These are phyloP conservation scores for Leishmania mexicana DNA, from an alignment of 208 protist species.

Conservation along the genomic window DNA sequence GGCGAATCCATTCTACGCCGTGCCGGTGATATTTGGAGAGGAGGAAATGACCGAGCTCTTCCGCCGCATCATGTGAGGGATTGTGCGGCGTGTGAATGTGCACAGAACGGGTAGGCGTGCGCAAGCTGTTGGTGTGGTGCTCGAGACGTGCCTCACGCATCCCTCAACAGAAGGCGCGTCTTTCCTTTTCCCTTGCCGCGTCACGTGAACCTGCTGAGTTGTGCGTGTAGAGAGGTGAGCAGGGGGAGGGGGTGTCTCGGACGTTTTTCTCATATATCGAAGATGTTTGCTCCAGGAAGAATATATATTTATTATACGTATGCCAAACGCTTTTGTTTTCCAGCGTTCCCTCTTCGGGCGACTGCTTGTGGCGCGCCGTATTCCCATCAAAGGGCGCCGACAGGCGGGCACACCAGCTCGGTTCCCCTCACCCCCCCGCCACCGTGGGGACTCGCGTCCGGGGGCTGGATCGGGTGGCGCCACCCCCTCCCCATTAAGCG, in stretches of 20 bases:
- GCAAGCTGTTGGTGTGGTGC: background rate
- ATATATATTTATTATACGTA: background rate
- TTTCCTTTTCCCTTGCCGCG: background rate
- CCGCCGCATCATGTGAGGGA: conserved; percentile 20
- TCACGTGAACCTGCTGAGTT: background rate
- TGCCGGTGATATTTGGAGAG: conserved; percentile 61
- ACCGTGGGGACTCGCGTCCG: accelerated
- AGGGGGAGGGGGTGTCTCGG: background rate
- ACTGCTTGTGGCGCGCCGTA: background rate
- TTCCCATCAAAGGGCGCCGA: too few species aligned
- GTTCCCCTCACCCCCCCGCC: accelerated
- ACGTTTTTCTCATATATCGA: background rate
- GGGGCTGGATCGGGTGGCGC: too few species aligned
- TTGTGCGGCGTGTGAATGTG: background rate
- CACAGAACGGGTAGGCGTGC: background rate
- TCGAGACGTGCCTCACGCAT: background rate
- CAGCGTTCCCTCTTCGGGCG: background rate
- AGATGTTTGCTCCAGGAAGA: background rate
- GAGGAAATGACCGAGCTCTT: conserved; percentile 49
- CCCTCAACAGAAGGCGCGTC: background rate
- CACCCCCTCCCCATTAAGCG: too few species aligned
- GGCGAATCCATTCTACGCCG: conserved; percentile 66
- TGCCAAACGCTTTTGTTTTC: background rate
- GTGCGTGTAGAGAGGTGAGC: background rate
- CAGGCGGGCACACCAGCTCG: too few species aligned